Evolutionary conservation across 768 basidiomycete genomes (phyloP), one percentile per base, ranked within the genome.

Genomic region (Exidia glandulosa): DNA sequence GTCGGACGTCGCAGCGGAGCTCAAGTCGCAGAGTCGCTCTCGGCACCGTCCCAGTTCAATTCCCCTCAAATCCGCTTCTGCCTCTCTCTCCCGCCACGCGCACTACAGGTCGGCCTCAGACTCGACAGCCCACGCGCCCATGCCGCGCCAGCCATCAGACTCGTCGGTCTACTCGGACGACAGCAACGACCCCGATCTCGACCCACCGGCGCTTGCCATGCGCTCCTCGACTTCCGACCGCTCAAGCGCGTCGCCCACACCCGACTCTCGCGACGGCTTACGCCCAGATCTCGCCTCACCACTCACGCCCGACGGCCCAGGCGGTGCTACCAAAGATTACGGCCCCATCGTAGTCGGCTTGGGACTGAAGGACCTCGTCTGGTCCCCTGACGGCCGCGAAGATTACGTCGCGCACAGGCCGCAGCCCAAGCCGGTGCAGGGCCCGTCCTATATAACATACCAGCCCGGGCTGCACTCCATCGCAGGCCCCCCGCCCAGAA

Each of bases 401-500:
- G 41, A 45, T 19, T 45, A 45, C 41, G 23, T 45, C 41, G 16
- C 41, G 10, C 41, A 45, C 41, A 45, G 61, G 23, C 54, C 59
- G 25, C 60, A 57, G n/a, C 56, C 55, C 47, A 56, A 59, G 34
- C 62, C 60, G 3, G 45, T 58, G 50, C 62, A 47, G 37, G 30
- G 55, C 33, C 32, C 23, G 16, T 57, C 57, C 19, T 60, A 62
- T 58, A 52, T 66, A 60, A 56, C 61, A 62, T 62, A 60, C 41
- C 61, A 63, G 30, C 41, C 65, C 76, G 79, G 81, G 56, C 65
- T 85, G 2, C 85, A 90, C 70, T 77, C 86, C 6, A 87, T 79
- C 27, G 87, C 87, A 45, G 85, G 86, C 3, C 87, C 88, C 54
- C 76, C 87, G 61, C 87, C 88, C 31, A 81, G 82, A 32, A 87